phyloP scores from a whole-genome alignment of 1,284 basidiomycete genomes.

The Naganishia albida region DNA sequence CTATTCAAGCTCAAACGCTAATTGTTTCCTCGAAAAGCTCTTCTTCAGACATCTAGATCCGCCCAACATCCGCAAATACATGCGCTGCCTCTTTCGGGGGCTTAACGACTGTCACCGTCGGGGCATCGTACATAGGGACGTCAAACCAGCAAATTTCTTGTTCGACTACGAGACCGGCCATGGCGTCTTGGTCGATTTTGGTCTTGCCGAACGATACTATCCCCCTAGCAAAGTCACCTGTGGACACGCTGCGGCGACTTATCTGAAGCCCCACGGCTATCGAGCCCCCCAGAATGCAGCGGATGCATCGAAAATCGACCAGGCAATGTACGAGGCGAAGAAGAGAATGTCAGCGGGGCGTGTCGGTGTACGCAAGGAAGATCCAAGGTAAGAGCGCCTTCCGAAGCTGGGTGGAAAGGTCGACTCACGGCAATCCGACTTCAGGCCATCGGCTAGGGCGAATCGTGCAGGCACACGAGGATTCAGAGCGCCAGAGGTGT shows the following conservation, averaged over 20 bases:
- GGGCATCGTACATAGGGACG: conserved; percentile 91
- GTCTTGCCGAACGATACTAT: conserved; percentile 69
- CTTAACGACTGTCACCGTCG: conserved; percentile 85
- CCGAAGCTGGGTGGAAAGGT: background rate
- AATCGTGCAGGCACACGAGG: conserved; percentile 96
- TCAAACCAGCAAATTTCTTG: conserved; percentile 97
- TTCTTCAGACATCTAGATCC: conserved; percentile 54
- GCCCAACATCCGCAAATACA: conserved; percentile 72
- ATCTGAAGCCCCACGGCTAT: conserved; percentile 66
- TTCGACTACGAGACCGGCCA: conserved; percentile 82
- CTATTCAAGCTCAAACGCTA: background rate
- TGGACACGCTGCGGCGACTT: conserved; percentile 68
- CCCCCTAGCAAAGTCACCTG: conserved; percentile 57
- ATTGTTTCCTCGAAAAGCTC: conserved; percentile 37
- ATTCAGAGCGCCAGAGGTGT: conserved; percentile 94
- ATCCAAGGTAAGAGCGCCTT: conserved; percentile 45
- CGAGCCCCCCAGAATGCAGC: conserved; percentile 45
- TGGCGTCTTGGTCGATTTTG: conserved; percentile 93
- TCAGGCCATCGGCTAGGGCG: conserved; percentile 81
- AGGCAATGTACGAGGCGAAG: conserved; percentile 65
- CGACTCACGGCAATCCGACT: background rate
- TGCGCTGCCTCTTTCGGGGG: conserved; percentile 87
- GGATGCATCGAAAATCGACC: conserved; percentile 43
- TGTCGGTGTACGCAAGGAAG: conserved; percentile 54
- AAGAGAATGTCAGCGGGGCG: conserved; percentile 54